Conservation (phyloP, 2,329 filamentous ascomycete species). For the Didymella pinodella region DNA sequence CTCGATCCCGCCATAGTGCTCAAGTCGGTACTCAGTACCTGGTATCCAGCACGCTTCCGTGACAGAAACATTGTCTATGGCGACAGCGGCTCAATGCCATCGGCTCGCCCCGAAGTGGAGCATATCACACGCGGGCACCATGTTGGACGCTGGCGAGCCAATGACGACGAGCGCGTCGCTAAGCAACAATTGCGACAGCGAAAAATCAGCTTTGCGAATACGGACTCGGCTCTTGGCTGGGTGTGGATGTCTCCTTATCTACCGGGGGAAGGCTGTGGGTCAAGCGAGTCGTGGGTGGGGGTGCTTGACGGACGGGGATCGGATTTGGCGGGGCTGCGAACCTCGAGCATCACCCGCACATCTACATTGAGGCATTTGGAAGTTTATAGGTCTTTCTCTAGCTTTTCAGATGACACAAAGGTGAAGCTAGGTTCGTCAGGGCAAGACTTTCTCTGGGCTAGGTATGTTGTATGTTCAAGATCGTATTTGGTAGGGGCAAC, state of each 20-base stretch:
- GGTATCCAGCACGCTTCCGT: constrained; percentile 13
- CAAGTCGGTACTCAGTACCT: constrained; percentile 5
- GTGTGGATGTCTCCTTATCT: constrained; percentile 3
- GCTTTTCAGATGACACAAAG: no score
- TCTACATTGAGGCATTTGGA: no score
- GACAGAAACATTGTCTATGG: constrained; percentile 7
- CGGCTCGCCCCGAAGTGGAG: constrained; percentile 20
- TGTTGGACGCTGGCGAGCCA: constrained; percentile 32
- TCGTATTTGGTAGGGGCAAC: no score
- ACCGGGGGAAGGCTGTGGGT: constrained; percentile 3
- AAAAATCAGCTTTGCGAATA: constrained; percentile 11
- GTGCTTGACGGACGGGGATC: neutral
- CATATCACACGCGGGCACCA: constrained; percentile 22
- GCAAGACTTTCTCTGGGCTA: no score
- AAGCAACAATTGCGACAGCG: constrained; percentile 22
- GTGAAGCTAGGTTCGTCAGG: no score
- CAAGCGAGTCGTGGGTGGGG: neutral
- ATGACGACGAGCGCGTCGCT: constrained; percentile 25
- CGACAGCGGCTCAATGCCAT: neutral
- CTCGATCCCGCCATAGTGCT: constrained; percentile 15
- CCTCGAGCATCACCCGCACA: neutral
- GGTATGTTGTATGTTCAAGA: no score
- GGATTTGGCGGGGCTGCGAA: neutral
- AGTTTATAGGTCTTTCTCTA: no score
- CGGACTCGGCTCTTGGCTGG: constrained; percentile 18